phyloP scores from a whole-genome alignment of 164 flowering plant species.

The Berberis vulgaris region DNA sequence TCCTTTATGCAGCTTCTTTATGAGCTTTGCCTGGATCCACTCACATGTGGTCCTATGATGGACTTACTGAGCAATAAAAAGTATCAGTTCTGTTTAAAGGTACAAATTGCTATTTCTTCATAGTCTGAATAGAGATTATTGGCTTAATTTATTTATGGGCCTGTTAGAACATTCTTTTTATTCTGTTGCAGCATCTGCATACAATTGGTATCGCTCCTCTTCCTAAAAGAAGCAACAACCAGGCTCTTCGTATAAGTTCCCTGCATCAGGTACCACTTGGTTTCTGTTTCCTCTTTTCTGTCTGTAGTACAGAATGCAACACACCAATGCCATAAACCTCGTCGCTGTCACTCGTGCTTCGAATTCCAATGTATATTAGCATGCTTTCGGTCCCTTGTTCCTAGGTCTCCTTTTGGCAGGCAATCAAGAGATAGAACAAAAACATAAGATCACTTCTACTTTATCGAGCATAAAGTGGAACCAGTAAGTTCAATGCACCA shows the following conservation, averaged over 20 bases:
- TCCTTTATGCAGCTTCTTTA: slow-evolving; percentile 67
- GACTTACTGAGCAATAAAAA: slow-evolving; percentile 68
- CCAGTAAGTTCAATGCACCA: too few species aligned
- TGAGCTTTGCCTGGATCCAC: slow-evolving; percentile 81
- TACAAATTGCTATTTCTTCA: slow-evolving; percentile 9
- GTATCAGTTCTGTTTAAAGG: slow-evolving; percentile 87
- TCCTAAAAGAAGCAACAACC: slow-evolving; percentile 74
- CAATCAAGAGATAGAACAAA: too few species aligned
- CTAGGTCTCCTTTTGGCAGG: too few species aligned
- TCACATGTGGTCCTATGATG: slow-evolving; percentile 73
- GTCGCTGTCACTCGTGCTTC: too few species aligned
- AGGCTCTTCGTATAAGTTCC: slow-evolving; percentile 80
- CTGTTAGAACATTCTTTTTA: neutral
- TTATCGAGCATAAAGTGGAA: too few species aligned
- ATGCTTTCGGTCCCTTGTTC: too few species aligned
- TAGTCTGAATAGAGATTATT: neutral
- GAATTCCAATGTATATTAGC: too few species aligned
- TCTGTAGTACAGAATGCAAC: neutral
- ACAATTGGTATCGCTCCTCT: slow-evolving; percentile 76
- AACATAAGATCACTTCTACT: too few species aligned
- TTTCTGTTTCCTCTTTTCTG: neutral
- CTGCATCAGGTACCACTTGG: slow-evolving; percentile 74
- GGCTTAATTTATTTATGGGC: neutral
- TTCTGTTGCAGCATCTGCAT: slow-evolving; percentile 59
- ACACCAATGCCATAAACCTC: too few species aligned